Percentiles rank a stretch among this genome's conserved stretches.
These are phyloP conservation scores for Mortierella sp. DNA, from an alignment of 371 early-diverging fungal genomes.

Conservation along the genomic window DNA sequence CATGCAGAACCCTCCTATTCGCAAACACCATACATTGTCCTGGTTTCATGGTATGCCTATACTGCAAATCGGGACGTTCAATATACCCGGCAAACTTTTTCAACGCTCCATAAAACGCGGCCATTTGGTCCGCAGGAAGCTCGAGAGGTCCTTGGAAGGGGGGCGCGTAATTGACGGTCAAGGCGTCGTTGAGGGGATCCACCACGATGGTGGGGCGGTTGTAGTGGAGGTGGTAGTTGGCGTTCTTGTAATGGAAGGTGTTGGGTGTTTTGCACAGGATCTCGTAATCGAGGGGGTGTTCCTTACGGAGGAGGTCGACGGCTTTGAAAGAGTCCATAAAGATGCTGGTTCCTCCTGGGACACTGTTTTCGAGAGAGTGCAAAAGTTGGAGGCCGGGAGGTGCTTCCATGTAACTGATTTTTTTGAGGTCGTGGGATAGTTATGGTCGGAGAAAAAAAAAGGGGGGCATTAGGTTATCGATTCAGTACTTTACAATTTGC, in stretches of 20 bases:
- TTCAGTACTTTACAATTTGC: neutral
- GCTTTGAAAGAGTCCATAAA: constrained; percentile 87
- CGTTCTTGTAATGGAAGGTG: constrained; percentile 88
- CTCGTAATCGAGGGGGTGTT: constrained; percentile 74
- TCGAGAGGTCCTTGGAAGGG: constrained; percentile 93
- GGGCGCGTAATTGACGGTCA: constrained; percentile 85
- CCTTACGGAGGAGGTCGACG: constrained; percentile 69
- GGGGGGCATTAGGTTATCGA: neutral
- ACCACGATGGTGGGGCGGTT: constrained; percentile 81
- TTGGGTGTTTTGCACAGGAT: constrained; percentile 74
- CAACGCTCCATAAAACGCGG: constrained; percentile 81
- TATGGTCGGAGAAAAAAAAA: neutral
- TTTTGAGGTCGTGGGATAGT: neutral
- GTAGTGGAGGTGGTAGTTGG: constrained; percentile 81
- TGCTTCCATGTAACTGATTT: constrained; percentile 82
- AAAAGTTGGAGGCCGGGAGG: constrained; percentile 92
- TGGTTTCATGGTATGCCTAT: constrained; percentile 74
- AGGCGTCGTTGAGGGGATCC: constrained; percentile 60
- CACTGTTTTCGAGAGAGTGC: constrained; percentile 85
- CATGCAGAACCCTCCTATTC: constrained; percentile 90
- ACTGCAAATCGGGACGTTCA: constrained; percentile 71
- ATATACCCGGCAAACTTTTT: constrained; percentile 75
- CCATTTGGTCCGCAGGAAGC: constrained; percentile 61
- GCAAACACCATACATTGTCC: constrained; percentile 87
- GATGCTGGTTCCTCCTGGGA: constrained; percentile 84